These are phyloP conservation scores for Austroboletus novae-zelandiae DNA, from an alignment of 1,284 basidiomycete genomes.

Conservation along the genomic window DNA sequence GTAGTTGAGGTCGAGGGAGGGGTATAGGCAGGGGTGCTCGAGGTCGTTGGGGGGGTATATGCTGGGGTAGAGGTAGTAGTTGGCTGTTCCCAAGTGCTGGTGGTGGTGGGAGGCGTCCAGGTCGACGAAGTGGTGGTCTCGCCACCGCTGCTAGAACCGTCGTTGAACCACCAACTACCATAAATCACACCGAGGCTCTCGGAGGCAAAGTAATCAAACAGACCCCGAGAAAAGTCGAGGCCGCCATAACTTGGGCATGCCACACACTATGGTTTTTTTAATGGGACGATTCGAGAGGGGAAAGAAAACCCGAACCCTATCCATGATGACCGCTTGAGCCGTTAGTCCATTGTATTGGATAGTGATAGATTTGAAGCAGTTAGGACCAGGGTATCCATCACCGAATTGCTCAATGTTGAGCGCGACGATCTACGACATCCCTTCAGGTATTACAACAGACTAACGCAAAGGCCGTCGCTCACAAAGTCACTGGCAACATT, in stretches of 20 bases:
- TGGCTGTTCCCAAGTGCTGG: conserved; percentile 22
- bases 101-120: conserved; percentile 20
- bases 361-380: conserved; percentile 63
- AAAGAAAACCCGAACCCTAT: conserved; percentile 47
- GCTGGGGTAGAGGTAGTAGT: conserved; percentile 17
- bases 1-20: conserved; percentile 17
- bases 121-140: conserved; percentile 24
- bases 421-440: conserved; percentile 42
- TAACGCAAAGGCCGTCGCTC: conserved; percentile 26
- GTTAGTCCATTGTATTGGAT: conserved; percentile 66
- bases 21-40: conserved; percentile 15
- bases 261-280: conserved; percentile 50
- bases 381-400: conserved; percentile 53
- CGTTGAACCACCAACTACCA: conserved; percentile 56
- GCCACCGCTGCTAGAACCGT: conserved; percentile 25
- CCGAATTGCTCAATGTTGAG: conserved; percentile 49
- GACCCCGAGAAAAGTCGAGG: conserved; percentile 74
- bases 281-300: not conserved
- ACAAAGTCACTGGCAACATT: conserved; percentile 52
- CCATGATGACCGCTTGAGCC: conserved; percentile 59
- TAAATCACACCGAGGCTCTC: conserved; percentile 50
- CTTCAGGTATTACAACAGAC: conserved; percentile 5
- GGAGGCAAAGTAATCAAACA: conserved; percentile 66
- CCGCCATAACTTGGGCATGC: conserved; percentile 63
- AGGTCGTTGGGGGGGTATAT: conserved; percentile 20